Percentiles rank a stretch among this genome's conserved stretches.
Conservation (phyloP, 2,329 filamentous ascomycete genomes). For the Sarocladiaceae sp. region DNA sequence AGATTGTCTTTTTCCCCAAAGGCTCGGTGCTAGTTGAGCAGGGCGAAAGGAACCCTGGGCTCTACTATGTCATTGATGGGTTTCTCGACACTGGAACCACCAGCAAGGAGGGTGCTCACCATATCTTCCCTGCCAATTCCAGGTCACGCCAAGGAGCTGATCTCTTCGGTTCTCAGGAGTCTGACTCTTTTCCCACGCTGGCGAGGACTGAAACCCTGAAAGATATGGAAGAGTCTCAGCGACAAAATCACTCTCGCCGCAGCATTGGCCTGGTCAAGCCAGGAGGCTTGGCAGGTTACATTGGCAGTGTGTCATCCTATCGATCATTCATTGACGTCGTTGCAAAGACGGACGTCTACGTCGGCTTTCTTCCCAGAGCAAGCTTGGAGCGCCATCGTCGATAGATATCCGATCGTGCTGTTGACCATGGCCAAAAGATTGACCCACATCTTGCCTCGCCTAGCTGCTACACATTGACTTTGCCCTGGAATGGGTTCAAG, state of each 20-base stretch:
- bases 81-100: conserved; percentile 94
- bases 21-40: conserved; percentile 93
- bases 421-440: conserved; percentile 94
- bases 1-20: conserved; percentile 96
- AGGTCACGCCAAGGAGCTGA: conserved; percentile 11
- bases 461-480: conserved; percentile 98
- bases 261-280: conserved; percentile 91
- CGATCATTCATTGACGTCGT: conserved; percentile 95
- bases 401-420: conserved; percentile 85
- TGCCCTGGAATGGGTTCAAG: conserved; percentile 95
- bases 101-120: conserved; percentile 18
- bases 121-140: conserved; percentile 17
- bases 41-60: conserved; percentile 89
- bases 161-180: conserved; percentile 15
- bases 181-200: conserved; percentile 22
- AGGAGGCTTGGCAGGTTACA: conserved; percentile 88
- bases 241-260: conserved; percentile 45
- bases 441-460: conserved; percentile 79
- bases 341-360: conserved; percentile 97
- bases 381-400: conserved; percentile 88
- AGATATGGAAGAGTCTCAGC: conserved; percentile 34
- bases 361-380: conserved; percentile 83
- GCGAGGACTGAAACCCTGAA: conserved; percentile 22
- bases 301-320: conserved; percentile 91
- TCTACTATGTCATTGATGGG: conserved; percentile 97